Evolutionary conservation across 495 filamentous ascomycete species (phyloP), one percentile per base, ranked within the genome.

Genomic region (Penicillium manginii): DNA sequence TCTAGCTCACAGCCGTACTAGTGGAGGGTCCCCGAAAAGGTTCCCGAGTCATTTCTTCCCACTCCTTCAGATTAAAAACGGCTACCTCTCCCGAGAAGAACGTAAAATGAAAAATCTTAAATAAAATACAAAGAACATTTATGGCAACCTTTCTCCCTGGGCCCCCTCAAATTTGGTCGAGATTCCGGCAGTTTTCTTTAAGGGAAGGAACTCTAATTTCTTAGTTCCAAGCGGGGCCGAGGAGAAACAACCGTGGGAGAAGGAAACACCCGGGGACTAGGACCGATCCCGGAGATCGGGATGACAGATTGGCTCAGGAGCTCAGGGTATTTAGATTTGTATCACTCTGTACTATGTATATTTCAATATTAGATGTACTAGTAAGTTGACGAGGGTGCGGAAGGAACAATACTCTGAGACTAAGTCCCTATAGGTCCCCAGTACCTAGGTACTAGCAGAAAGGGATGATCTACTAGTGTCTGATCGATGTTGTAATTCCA

Each of bases 401-500:
- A 37, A 37, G 35, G 35, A 10, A 37, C 5, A 37, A 43, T 19
- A 43, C 40, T 19, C 40, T 43, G 40, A 37, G 56, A 58, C 48
- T 39, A 50, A 53, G 49, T 22, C 47, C 48, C 47, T 14, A n/a
- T 43, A 45, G 48, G 33, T 53, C n/a, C 22, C 56, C 57, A 37
- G 33, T n/a, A n/a, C n/a, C n/a, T n/a, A n/a, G n/a, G n/a, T 50
- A 59, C 49, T 43, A 54, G 52, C 22, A 55, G 46, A 26, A 26
- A 51, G 23, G 21, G 37, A 37, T 26, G 57, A 57, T 64, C 35
- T 60, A 60, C 29, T 60, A 60, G 62, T 57, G 57, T 42, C 45
- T 60, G 54, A 58, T 60, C 60, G 50, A 60, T 58, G n/a, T n/a
- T n/a, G n/a, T n/a, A n/a, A n/a, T 64, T 60, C 52, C 15, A n/a